Base-by-base conservation (phyloP, 345 rosid species). In the Acer saccharum region DNA sequence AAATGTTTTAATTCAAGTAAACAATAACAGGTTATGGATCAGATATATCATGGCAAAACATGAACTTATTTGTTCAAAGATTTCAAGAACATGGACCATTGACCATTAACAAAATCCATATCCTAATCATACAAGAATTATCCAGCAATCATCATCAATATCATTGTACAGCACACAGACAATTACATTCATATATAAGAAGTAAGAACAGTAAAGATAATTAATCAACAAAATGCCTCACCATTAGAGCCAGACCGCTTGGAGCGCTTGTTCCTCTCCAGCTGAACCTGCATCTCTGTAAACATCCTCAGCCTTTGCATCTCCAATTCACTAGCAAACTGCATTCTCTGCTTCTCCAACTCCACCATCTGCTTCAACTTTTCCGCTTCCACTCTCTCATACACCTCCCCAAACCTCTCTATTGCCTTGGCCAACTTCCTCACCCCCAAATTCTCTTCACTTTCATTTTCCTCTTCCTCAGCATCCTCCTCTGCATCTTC, bases 321-420 rank as follows among this genome's bases (percentile, higher is more conserved):
- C 84, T 97, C 99, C 87, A 97, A 84, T 79, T 94, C 99, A 83
- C 90, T 97, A 14, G 97, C 89, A 41, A 97, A 94, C 80, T 91
- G 83, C 99, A 97, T 94, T 82, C 98, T 88, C 81, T 97, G 99
- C 87, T 94, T 97, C 91, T 97, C 99, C 88, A 97, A 76, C 79
- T 97, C 99, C 73, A 94, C 91, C 99, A 94, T 92, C 65, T 97
- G 98, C 84, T 88, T 94, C 79, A 92, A 73, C 79, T 94, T 97
- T 83, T 88, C 95, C 72, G 88, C 94, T 72, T 94, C 99, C 23
- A 97, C 92, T 39, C 90, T 88, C 84, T 90, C 93, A 65, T 93
- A 97, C 69, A 94, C 90, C 90, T 90, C 84, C 13, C 98, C 98
- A 21, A 97, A 90, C 87, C 87, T 88, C 89, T 94, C 98, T 11